phyloP scores from a whole-genome alignment of 345 rosid species.

The Sonneratia alba region DNA sequence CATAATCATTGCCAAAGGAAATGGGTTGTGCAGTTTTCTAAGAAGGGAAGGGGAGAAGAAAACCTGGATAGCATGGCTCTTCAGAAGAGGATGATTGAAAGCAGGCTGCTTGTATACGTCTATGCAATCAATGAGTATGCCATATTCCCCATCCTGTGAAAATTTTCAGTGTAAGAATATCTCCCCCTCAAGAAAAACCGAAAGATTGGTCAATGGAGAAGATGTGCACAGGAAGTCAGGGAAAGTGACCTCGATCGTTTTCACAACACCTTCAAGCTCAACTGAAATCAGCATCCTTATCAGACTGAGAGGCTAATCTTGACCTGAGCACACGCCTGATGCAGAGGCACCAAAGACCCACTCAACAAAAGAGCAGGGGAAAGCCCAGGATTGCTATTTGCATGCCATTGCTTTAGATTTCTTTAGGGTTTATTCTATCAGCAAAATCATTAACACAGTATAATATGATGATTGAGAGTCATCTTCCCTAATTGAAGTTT shows the following conservation, averaged over 20 bases:
- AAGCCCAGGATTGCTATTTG: background rate
- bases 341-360: background rate
- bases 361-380: too few relatives aligned
- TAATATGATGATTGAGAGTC: too few relatives aligned
- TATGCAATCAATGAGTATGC: constrained; percentile 5
- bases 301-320: too few relatives aligned
- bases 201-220: background rate
- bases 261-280: background rate
- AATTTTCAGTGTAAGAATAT: background rate
- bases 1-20: background rate
- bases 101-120: constrained; percentile 11
- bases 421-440: background rate
- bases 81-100: constrained; percentile 11
- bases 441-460: background rate
- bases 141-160: background rate
- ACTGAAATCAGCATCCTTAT: too few relatives aligned
- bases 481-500: background rate
- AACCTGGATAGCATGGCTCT: constrained; percentile 12
- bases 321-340: background rate
- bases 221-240: background rate
- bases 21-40: background rate
- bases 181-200: background rate
- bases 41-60: background rate
- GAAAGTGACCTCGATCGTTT: background rate
- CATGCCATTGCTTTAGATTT: background rate